Percentiles rank a stretch among this genome's conserved stretches.
These are phyloP conservation scores for Pyrenochaeta sp. DNA, from an alignment of 2,329 filamentous ascomycete genomes.

Conservation along the genomic window DNA sequence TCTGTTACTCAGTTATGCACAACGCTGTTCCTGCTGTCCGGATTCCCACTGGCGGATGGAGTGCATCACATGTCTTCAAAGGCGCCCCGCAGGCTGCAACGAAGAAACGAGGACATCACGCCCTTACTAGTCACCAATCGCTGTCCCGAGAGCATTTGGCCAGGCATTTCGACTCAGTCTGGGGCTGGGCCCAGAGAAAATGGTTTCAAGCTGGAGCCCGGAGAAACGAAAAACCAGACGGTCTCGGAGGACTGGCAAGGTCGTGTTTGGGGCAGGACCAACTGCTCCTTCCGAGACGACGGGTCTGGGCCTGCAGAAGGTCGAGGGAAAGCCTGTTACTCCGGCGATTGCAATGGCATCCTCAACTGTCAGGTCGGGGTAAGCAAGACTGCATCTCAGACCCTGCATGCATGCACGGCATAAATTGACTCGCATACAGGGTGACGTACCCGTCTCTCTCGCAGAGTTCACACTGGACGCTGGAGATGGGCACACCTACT, in stretches of 20 bases:
- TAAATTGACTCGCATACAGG: slow-evolving; percentile 56
- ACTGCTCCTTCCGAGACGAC: slow-evolving; percentile 77
- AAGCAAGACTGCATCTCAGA: slow-evolving; percentile 45
- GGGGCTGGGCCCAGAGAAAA: slow-evolving; percentile 72
- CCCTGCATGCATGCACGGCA: background rate
- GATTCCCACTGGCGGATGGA: slow-evolving; percentile 31
- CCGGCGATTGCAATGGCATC: slow-evolving; percentile 78
- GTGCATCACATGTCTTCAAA: slow-evolving; percentile 45
- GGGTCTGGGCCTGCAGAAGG: slow-evolving; percentile 63
- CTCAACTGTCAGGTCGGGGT: slow-evolving; percentile 75
- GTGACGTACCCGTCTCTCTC: slow-evolving; percentile 76
- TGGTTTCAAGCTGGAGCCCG: slow-evolving; percentile 72
- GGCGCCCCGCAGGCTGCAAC: slow-evolving; percentile 37
- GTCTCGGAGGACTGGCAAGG: slow-evolving; percentile 82
- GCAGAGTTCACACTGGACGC: slow-evolving; percentile 82
- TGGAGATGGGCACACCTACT: slow-evolving; percentile 75
- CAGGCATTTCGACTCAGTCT: slow-evolving; percentile 76
- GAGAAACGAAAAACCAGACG: slow-evolving; percentile 67
- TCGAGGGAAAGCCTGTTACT: slow-evolving; percentile 69
- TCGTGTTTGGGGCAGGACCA: slow-evolving; percentile 82
- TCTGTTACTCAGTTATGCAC: slow-evolving; percentile 30
- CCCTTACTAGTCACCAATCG: slow-evolving; percentile 76
- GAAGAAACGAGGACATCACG: slow-evolving; percentile 45
- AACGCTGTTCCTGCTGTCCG: slow-evolving; percentile 31
- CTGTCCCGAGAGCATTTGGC: slow-evolving; percentile 77